Percentiles rank a stretch among this genome's conserved stretches.
phyloP scores from a whole-genome alignment of 139 green algal genomes.

The Zygnema circumcarinatum region DNA sequence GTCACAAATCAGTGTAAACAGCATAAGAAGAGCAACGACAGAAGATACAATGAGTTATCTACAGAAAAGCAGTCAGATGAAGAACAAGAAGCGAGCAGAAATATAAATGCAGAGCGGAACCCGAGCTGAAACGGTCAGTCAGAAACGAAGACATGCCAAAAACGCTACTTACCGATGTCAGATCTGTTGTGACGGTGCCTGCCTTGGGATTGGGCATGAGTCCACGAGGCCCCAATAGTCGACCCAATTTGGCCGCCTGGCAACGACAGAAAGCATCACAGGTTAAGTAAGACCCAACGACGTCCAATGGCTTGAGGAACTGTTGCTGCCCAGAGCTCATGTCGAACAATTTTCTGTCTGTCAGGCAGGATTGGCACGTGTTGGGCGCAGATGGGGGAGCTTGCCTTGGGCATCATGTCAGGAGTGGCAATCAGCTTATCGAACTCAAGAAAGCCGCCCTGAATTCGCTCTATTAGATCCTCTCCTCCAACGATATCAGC shows the following conservation, averaged over 20 bases:
- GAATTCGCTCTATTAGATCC: conserved; percentile 95
- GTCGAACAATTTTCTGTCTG: no score
- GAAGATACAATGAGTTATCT: no score
- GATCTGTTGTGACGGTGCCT: conserved; percentile 97
- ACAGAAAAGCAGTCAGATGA: background rate
- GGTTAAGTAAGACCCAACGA: no score
- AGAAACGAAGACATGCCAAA: no score
- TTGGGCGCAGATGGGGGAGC: background rate
- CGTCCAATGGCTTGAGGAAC: no score
- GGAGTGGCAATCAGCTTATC: conserved; percentile 98
- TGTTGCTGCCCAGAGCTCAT: no score
- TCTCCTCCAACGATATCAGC: conserved; percentile 91
- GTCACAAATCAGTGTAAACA: no score
- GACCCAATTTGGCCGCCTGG: conserved; percentile 91
- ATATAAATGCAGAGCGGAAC: no score
- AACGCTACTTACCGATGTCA: conserved; percentile 83
- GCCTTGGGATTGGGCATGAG: conserved; percentile 99
- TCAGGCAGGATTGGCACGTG: background rate
- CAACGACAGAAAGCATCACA: conserved; percentile 18
- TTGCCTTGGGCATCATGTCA: conserved; percentile 98
- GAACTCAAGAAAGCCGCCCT: conserved; percentile 96
- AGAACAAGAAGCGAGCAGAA: no score
- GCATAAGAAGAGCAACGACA: no score
- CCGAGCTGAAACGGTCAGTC: no score
- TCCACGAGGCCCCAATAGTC: conserved; percentile 89